Evolutionary conservation across 306 rosid genomes (phyloP).

Genomic region (Gastrolobium villosum): DNA sequence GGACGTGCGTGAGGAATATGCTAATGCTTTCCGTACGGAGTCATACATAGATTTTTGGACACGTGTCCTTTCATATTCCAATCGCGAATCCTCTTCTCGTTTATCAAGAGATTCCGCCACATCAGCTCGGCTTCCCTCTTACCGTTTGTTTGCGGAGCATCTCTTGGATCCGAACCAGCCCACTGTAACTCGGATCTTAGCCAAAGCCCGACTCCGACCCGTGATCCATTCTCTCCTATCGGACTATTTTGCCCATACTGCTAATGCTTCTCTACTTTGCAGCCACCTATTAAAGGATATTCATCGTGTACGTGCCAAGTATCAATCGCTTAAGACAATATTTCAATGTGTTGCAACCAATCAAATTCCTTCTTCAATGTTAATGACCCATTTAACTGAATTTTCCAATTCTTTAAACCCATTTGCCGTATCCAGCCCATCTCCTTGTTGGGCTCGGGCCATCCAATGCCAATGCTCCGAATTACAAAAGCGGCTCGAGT

Average conservation of each 20-base stretch:
- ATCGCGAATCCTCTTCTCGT: constrained; percentile 33
- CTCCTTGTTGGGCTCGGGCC: constrained; percentile 2
- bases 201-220: constrained; percentile 49
- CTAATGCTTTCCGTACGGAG: constrained; percentile 82
- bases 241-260: constrained; percentile 70
- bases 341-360: constrained; percentile 38
- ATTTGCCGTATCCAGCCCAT: constrained; percentile 22
- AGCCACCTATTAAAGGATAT: constrained; percentile 68
- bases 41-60: constrained; percentile 87
- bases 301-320: constrained; percentile 55
- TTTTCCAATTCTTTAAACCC: constrained; percentile 51
- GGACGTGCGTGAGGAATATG: constrained; percentile 81
- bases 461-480: constrained; percentile 49
- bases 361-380: background rate
- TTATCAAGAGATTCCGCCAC: constrained; percentile 60
- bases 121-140: constrained; percentile 76
- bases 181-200: constrained; percentile 49
- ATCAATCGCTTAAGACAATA: constrained; percentile 44
- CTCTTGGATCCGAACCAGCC: constrained; percentile 77
- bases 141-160: constrained; percentile 76
- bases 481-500: constrained; percentile 65
- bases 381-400: constrained; percentile 37
- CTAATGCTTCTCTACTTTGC: constrained; percentile 70
- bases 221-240: constrained; percentile 48
- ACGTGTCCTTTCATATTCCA: constrained; percentile 60